Base-by-base conservation (phyloP, 495 filamentous ascomycete species). In the Cercophora scortea region DNA sequence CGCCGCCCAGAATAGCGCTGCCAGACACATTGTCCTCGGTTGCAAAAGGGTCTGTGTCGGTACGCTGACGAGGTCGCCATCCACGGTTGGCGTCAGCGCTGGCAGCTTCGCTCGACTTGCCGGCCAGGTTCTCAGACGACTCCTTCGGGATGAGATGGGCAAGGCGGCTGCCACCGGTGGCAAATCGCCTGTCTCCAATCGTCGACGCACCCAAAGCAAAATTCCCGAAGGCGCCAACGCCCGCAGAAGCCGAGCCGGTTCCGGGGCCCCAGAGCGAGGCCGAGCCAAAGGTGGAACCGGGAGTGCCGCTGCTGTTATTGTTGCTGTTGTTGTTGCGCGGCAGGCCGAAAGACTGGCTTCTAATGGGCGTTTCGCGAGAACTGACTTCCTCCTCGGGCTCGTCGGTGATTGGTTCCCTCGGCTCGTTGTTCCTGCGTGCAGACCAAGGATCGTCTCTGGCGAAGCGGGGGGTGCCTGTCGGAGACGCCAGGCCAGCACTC, bases 141-240 rank as follows among this genome's bases (percentile, higher is more conserved):
- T 89, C 87, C 69, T 87, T 89, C 9, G 81, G 83, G 59, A 95
- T 85, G 34, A 95, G 64, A 47, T 86, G 87, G 55, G 90, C 90
- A 60, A 95, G 83, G 39, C 89, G 81, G 64, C 89, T 95, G 61
- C 90, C 87, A 11, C 85, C 83, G 35, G 88, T 75, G 56, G 81
- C 85, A 62, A 83, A 81, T 2, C 83, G 82, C 73, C 90, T 93
- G 50, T 95, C 88, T 13, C 83, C 78, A 18, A 81, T 79, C 17
- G 70, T 53, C 8, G 74, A 69, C 18, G 69, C 68, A 4, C 67
- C 64, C 18, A 90, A 64, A 9, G 82, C 82, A 62, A 95, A 96
- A 52, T 79, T 91, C 10, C 90, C 89, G 69, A 96, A 96, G n/a
- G 85, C 81, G 25, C 89, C 89, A 74, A 92, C 87, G 5, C 82